Conservation (phyloP, 2,329 filamentous ascomycete genomes). For the Penicillium sp. region DNA sequence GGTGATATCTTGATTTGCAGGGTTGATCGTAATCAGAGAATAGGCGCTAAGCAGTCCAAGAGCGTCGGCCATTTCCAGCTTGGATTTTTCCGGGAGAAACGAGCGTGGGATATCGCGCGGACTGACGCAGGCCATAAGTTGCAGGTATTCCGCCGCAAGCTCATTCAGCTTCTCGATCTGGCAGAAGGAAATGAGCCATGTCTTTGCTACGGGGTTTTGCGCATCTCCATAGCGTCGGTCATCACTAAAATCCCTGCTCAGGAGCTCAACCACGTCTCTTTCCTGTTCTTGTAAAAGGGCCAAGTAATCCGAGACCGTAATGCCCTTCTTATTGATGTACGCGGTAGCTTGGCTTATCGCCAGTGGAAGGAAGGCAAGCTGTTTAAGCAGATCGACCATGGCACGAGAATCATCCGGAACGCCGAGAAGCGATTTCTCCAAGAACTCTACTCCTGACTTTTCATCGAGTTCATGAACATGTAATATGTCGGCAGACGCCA, state of each 20-base stretch:
- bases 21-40: constrained; percentile 23
- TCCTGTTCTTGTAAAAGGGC: constrained; percentile 17
- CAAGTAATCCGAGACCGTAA: background rate
- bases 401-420: constrained; percentile 15
- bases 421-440: background rate
- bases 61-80: constrained; percentile 20
- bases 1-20: constrained; percentile 5
- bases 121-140: constrained; percentile 37
- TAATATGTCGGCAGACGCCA: constrained; percentile 15
- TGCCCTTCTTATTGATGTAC: constrained; percentile 25
- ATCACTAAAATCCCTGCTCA: constrained; percentile 17
- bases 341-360: constrained; percentile 33
- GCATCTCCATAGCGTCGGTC: constrained; percentile 8
- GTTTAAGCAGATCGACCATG: constrained; percentile 19
- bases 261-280: background rate
- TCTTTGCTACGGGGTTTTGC: constrained; percentile 14
- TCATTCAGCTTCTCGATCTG: constrained; percentile 20
- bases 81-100: constrained; percentile 25
- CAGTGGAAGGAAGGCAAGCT: constrained; percentile 31
- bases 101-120: constrained; percentile 31
- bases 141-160: constrained; percentile 23
- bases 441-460: background rate
- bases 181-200: constrained; percentile 19
- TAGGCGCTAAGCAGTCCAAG: constrained; percentile 31
- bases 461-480: background rate